These are phyloP conservation scores for Kodamaea leandrae DNA, from an alignment of 805 yeast genomes.

Conservation along the genomic window DNA sequence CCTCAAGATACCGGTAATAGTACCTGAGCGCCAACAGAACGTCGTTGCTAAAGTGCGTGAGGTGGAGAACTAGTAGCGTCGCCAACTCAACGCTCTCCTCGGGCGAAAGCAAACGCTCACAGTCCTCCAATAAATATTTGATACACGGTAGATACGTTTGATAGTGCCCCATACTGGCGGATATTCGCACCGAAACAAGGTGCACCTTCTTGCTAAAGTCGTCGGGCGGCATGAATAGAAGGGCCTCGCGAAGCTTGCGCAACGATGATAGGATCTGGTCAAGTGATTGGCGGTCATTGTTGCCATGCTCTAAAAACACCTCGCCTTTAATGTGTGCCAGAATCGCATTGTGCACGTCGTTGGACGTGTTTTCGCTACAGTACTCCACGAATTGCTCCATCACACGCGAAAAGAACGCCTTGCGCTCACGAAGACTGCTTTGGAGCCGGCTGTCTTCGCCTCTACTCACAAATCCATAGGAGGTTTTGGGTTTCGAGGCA, in stretches of 20 bases:
- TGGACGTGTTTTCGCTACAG: constrained; percentile 24
- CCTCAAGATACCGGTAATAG: constrained; percentile 25
- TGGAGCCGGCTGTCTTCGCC: constrained; percentile 55
- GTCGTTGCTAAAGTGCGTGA: constrained; percentile 39
- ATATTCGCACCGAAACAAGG: constrained; percentile 45
- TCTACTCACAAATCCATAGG: constrained; percentile 57
- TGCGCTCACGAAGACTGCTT: constrained; percentile 41
- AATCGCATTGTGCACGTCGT: constrained; percentile 4
- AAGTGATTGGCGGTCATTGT: neutral
- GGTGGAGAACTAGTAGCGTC: constrained; percentile 44
- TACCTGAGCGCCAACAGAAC: constrained; percentile 29
- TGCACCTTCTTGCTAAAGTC: constrained; percentile 46
- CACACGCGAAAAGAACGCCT: constrained; percentile 38
- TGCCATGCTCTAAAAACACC: neutral
- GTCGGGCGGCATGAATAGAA: constrained; percentile 37
- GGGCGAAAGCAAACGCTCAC: constrained; percentile 15
- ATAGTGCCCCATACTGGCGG: constrained; percentile 46
- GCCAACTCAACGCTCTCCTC: constrained; percentile 41
- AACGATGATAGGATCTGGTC: constrained; percentile 24
- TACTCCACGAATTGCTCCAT: constrained; percentile 26
- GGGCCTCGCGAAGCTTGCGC: constrained; percentile 56
- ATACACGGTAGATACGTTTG: constrained; percentile 56
- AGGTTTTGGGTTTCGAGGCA: constrained; percentile 12
- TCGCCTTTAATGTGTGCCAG: neutral
- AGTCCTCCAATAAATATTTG: constrained; percentile 35